Conservation (phyloP, 2,329 filamentous ascomycete species). For the Aspergillus transmontanensis region DNA sequence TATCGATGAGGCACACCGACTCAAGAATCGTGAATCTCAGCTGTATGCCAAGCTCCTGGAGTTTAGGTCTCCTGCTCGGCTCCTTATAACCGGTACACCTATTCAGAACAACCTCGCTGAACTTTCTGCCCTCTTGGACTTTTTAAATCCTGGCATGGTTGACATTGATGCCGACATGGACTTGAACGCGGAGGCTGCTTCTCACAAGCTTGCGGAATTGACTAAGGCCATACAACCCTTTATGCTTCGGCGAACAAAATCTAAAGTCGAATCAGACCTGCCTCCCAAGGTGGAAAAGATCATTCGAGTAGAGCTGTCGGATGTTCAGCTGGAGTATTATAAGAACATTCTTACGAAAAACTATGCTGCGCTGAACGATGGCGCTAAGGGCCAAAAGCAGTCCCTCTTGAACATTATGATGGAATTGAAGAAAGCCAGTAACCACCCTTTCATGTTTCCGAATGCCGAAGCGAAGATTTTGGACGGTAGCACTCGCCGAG, state of each 20-base stretch:
- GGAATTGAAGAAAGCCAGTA: conserved; percentile 99
- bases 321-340: conserved; percentile 96
- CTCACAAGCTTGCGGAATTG: conserved; percentile 81
- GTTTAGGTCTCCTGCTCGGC: conserved; percentile 83
- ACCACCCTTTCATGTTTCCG: conserved; percentile 97
- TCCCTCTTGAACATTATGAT: conserved; percentile 98
- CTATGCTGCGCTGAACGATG: conserved; percentile 90
- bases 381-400: conserved; percentile 86
- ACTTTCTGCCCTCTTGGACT: conserved; percentile 89
- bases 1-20: conserved; percentile 92
- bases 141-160: conserved; percentile 92
- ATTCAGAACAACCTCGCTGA: conserved; percentile 97
- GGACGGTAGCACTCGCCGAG: conserved; percentile 75
- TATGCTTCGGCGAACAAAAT: conserved; percentile 93
- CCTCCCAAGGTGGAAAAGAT: conserved; percentile 99
- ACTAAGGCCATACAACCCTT: conserved; percentile 88
- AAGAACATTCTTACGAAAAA: conserved; percentile 98
- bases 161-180: conserved; percentile 91
- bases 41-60: conserved; percentile 82
- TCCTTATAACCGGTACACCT: conserved; percentile 94
- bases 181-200: conserved; percentile 75
- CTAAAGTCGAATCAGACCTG: conserved; percentile 94
- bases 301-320: conserved; percentile 93
- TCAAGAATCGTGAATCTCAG: conserved; percentile 96
- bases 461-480: conserved; percentile 90